Base-by-base conservation (phyloP, 768 basidiomycete species). In the Mycena rebaudengoi region DNA sequence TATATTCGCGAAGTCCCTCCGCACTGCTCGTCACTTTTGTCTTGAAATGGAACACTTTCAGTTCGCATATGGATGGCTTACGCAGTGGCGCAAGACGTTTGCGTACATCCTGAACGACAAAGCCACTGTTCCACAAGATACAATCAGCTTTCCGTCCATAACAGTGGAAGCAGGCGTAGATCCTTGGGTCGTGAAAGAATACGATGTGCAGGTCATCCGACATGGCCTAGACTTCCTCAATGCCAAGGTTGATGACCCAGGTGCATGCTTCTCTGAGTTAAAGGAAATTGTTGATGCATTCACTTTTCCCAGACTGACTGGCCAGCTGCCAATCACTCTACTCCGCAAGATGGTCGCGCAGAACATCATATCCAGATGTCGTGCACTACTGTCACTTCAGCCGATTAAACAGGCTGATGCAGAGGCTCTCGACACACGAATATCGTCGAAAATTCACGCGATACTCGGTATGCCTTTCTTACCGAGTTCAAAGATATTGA, bases 1-100 rank as follows among this genome's bases (percentile, higher is more conserved):
- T n/a, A 14, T 58, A 8, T 58, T 58, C 20, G 56, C 56, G 4
- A 37, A 49, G 23, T 48, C 56, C 16, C 44, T 46, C 25, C 44
- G 33, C 12, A 40, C 56, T 6, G 16, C 26, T 11, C 56, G 25
- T 12, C n/a, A 10, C 2, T 49, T 49, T 26, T 57, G 56, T 28
- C 56, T 57, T 39, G 32, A 48, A 6, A 57, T 63, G 54, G 62
- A 63, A 20, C 40, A 10, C 16, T 57, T 63, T 33, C 62, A 56
- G 54, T 46, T 39, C 33, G 62, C 43, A n/a, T 63, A 63, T 44
- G 62, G 62, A 14, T 60, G 64, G 64, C 41, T 60, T 8, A 61
- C 59, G 0, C 59, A 60, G 14, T 61, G 56, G 53, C 5, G 26
- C 1, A 59, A 59, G 26, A 52, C 37, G 10, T 26, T 55, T 18